These are phyloP conservation scores for Candolleomyces aberdarensis DNA, from an alignment of 768 basidiomycete genomes.

Conservation along the genomic window DNA sequence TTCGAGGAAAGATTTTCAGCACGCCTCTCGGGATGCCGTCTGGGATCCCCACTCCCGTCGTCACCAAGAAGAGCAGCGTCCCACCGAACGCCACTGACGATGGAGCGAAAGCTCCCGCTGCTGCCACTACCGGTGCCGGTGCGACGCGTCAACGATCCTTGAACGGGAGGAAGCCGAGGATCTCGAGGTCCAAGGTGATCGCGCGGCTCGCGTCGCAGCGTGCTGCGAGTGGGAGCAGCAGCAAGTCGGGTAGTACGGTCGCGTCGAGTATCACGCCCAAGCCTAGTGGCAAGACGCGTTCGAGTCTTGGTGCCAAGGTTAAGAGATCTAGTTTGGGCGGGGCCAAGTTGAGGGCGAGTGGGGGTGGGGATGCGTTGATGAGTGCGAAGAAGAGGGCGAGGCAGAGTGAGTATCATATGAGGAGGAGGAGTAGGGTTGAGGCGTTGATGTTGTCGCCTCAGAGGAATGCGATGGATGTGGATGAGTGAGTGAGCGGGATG, in stretches of 20 bases:
- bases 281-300: slow-evolving; percentile 24
- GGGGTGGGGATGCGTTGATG: slow-evolving; percentile 42
- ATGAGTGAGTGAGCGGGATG: neutral
- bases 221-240: slow-evolving; percentile 30
- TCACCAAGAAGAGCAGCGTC: slow-evolving; percentile 17
- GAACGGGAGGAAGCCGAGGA: slow-evolving; percentile 63
- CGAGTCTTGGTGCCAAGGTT: slow-evolving; percentile 28
- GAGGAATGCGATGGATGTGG: slow-evolving; percentile 5
- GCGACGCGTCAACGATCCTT: slow-evolving; percentile 27
- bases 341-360: slow-evolving; percentile 23
- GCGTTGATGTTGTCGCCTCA: neutral
- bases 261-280: slow-evolving; percentile 15
- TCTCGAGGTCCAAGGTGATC: slow-evolving; percentile 80
- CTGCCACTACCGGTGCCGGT: neutral
- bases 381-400: slow-evolving; percentile 71
- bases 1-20: slow-evolving; percentile 45
- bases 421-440: slow-evolving; percentile 41
- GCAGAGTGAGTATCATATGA: slow-evolving; percentile 70
- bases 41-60: slow-evolving; percentile 30
- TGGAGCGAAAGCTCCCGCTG: neutral
- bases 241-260: neutral
- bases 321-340: slow-evolving; percentile 24
- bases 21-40: slow-evolving; percentile 41
- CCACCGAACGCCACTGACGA: neutral
- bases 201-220: slow-evolving; percentile 74